Conservation (phyloP, 108 stramenopile species). For the Cyclotella sp. region DNA sequence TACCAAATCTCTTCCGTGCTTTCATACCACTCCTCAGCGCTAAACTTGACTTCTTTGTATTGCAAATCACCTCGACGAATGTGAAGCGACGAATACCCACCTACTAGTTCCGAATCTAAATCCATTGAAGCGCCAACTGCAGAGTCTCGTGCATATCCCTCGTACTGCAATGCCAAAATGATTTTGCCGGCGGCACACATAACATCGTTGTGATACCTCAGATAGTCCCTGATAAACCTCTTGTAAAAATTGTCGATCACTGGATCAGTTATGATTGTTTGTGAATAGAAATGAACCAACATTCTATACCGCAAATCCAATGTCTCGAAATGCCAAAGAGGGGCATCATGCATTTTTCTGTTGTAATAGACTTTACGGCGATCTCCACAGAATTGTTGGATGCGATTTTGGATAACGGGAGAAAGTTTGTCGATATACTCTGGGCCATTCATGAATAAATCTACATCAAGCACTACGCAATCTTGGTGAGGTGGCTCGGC, state of each 20-base stretch:
- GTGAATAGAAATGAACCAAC: constrained; percentile 78
- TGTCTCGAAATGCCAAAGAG: constrained; percentile 59
- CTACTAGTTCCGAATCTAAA: constrained; percentile 44
- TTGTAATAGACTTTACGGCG: constrained; percentile 57
- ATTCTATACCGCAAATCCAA: constrained; percentile 48
- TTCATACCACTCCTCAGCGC: constrained; percentile 48
- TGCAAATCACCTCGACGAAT: constrained; percentile 61
- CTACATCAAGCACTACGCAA: constrained; percentile 72
- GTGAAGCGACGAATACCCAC: constrained; percentile 61
- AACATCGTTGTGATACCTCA: constrained; percentile 85
- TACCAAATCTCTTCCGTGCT: constrained; percentile 49
- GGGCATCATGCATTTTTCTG: constrained; percentile 49
- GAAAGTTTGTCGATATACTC: constrained; percentile 32
- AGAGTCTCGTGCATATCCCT: constrained; percentile 53
- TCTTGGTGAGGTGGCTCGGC: constrained; percentile 28
- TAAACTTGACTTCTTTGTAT: constrained; percentile 51
- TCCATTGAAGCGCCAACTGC: constrained; percentile 19
- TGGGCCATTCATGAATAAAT: constrained; percentile 44
- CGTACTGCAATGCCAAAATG: constrained; percentile 77
- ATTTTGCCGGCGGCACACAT: constrained; percentile 91
- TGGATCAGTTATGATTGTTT: constrained; percentile 52
- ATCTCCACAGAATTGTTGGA: constrained; percentile 60
- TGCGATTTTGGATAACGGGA: constrained; percentile 48
- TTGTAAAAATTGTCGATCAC: constrained; percentile 54
- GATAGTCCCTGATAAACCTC: constrained; percentile 83